phyloP scores from a whole-genome alignment of 768 basidiomycete species.

The Calocera cornea region DNA sequence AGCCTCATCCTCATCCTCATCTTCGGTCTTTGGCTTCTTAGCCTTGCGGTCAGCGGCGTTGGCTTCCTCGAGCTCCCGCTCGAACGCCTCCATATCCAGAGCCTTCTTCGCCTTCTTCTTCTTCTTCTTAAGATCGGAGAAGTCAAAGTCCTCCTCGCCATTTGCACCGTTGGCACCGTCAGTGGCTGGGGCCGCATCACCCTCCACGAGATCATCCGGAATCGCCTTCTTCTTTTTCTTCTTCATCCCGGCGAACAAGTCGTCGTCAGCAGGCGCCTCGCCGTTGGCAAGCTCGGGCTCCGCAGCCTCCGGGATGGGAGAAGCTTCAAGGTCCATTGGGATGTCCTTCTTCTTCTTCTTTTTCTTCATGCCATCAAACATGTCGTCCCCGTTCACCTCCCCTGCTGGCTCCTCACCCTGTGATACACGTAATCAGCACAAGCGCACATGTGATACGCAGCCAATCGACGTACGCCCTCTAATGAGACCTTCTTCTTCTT shows the following conservation, averaged over 20 bases:
- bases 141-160: slow-evolving; percentile 61
- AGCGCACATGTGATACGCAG: background rate
- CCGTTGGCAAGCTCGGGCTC: slow-evolving; percentile 27
- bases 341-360: slow-evolving; percentile 92
- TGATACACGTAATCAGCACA: background rate
- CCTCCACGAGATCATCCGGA: slow-evolving; percentile 20
- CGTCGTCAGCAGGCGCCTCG: slow-evolving; percentile 38
- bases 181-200: slow-evolving; percentile 36
- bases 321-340: slow-evolving; percentile 45
- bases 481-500: slow-evolving; percentile 66
- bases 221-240: slow-evolving; percentile 31
- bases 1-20: slow-evolving; percentile 48
- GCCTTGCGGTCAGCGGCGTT: slow-evolving; percentile 30
- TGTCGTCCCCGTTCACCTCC: slow-evolving; percentile 61
- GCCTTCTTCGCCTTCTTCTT: slow-evolving; percentile 91
- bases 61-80: slow-evolving; percentile 71
- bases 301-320: slow-evolving; percentile 26
- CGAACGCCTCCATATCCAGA: slow-evolving; percentile 83
- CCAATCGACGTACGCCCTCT: background rate
- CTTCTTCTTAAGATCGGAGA: slow-evolving; percentile 87
- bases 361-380: slow-evolving; percentile 76
- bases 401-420: slow-evolving; percentile 13
- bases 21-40: slow-evolving; percentile 25
- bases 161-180: slow-evolving; percentile 27
- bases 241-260: slow-evolving; percentile 32